These are phyloP conservation scores for Xylaria sp. DNA, from an alignment of 2,329 filamentous ascomycete genomes.

Conservation along the genomic window DNA sequence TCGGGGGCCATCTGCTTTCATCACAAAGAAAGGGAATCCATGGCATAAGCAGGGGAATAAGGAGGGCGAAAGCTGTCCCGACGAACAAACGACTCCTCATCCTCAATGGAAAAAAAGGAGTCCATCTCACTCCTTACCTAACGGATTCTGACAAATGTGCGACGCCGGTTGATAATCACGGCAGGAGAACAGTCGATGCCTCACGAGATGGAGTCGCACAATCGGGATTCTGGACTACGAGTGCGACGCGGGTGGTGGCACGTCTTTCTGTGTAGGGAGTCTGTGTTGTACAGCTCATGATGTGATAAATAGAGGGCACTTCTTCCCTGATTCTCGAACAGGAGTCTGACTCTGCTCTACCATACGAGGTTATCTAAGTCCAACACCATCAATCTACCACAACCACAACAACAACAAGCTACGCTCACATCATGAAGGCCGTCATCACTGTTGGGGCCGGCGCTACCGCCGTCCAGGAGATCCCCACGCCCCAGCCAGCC, in stretches of 20 bases:
- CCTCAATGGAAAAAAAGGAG: too few relatives aligned
- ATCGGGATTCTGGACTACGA: background rate
- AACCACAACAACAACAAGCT: background rate
- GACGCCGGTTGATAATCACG: background rate
- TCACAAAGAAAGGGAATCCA: background rate
- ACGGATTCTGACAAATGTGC: background rate
- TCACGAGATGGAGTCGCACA: background rate
- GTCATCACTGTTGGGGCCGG: slow-evolving; percentile 29
- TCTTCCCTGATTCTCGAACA: background rate
- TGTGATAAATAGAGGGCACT: background rate
- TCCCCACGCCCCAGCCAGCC: slow-evolving; percentile 28
- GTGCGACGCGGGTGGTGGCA: too few relatives aligned
- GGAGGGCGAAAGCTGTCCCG: background rate
- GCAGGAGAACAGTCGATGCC: background rate
- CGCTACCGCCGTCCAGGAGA: slow-evolving; percentile 27
- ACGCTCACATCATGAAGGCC: slow-evolving; percentile 30
- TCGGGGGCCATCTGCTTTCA: background rate
- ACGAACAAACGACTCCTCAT: too few relatives aligned
- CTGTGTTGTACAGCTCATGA: background rate
- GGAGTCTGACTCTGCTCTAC: too few relatives aligned
- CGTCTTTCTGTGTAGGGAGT: too few relatives aligned
- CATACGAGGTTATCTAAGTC: background rate
- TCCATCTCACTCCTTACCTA: background rate
- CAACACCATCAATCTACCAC: too few relatives aligned
- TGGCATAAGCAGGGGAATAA: background rate